Conservation (phyloP, 2,329 filamentous ascomycete genomes). For the Arthrinium phaeospermum region DNA sequence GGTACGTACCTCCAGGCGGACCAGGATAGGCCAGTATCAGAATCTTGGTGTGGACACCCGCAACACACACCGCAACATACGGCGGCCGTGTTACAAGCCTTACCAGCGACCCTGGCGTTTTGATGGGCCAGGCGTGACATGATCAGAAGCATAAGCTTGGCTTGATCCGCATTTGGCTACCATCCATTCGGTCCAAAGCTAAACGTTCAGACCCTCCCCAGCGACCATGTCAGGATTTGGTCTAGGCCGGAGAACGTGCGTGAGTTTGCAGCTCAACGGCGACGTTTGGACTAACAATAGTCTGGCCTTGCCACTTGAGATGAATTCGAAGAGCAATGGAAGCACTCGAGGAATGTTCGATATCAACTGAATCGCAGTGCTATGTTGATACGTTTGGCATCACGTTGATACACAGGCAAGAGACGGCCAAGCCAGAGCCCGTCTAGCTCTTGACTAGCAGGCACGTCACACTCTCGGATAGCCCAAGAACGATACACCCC, state of each 20-base stretch:
- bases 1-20: slow-evolving; percentile 21
- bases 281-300: slow-evolving; percentile 1
- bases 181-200: slow-evolving; percentile 25
- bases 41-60: slow-evolving; percentile 30
- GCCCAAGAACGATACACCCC: neutral
- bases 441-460: slow-evolving; percentile 4
- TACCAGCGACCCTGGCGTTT: slow-evolving; percentile 30
- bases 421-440: slow-evolving; percentile 1
- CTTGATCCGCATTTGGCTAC: slow-evolving; percentile 38
- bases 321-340: neutral
- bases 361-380: slow-evolving; percentile 2
- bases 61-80: slow-evolving; percentile 37
- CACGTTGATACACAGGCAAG: neutral
- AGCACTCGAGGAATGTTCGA: neutral
- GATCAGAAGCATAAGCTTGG: slow-evolving; percentile 43
- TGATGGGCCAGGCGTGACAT: slow-evolving; percentile 42
- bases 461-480: neutral
- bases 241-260: neutral
- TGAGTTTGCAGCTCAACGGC: slow-evolving; percentile 16
- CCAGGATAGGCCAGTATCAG: slow-evolving; percentile 32
- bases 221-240: neutral
- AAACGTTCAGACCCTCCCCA: slow-evolving; percentile 9
- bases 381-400: neutral
- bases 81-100: slow-evolving; percentile 50
- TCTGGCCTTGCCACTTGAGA: slow-evolving; percentile 4